A percentile compares a stretch with the other conserved stretches of the same genome.
phyloP scores from a whole-genome alignment of 192 early-diverging fungal species.

The Entomortierella parvispora region DNA sequence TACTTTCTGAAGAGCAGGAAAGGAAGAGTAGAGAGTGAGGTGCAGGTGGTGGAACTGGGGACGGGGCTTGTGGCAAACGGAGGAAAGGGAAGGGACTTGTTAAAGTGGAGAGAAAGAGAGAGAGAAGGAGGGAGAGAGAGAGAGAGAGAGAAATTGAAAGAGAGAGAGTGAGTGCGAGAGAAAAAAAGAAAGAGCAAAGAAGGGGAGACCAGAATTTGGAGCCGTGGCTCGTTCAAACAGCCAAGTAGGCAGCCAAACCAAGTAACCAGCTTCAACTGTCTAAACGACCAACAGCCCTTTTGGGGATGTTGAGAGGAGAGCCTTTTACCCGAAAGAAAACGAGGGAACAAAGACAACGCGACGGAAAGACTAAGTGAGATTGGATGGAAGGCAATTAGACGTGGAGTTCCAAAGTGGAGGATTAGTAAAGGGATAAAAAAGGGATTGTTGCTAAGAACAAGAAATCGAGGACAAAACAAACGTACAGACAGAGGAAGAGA shows the following conservation, averaged over 20 bases:
- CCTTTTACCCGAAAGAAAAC: not conserved
- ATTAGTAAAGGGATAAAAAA: constrained; percentile 4
- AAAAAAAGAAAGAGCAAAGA: not conserved
- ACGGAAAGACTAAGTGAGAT: not conserved
- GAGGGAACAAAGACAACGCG: not conserved
- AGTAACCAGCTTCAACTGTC: not conserved
- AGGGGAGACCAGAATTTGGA: not conserved
- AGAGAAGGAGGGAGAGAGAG: not conserved
- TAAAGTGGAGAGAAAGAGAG: not conserved
- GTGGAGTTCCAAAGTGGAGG: too few relatives aligned
- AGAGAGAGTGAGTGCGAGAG: not conserved
- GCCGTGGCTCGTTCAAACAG: too few relatives aligned
- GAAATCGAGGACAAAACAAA: not conserved
- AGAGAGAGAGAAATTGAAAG: not conserved
- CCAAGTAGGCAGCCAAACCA: not conserved
- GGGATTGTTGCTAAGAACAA: constrained; percentile 8
- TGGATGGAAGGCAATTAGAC: not conserved
- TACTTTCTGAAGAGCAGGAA: not conserved
- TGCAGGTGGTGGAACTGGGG: not conserved
- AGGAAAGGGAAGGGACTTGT: not conserved
- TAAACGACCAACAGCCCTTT: not conserved
- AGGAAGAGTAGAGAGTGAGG: not conserved
- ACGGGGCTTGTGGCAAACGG: not conserved
- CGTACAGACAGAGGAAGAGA: not conserved
- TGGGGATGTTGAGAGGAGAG: not conserved